phyloP scores from a whole-genome alignment of 768 basidiomycete species.

The Vararia minispora region DNA sequence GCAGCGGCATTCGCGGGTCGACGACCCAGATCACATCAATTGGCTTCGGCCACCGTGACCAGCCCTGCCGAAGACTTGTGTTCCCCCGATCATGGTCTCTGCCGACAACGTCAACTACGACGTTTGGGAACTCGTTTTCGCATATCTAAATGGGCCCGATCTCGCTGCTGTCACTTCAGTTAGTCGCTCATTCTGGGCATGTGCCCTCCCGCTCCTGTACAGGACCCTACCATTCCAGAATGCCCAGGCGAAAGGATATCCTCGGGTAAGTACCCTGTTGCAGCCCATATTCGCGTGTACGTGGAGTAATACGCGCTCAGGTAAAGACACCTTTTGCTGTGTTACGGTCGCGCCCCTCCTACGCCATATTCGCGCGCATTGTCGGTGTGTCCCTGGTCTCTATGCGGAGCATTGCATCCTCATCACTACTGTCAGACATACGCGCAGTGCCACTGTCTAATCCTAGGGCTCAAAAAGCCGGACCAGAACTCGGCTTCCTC shows the following conservation, averaged over 20 bases:
- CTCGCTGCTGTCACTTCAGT: slow-evolving; percentile 53
- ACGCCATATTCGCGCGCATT: slow-evolving; percentile 46
- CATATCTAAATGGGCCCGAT: slow-evolving; percentile 37
- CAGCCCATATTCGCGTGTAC: neutral
- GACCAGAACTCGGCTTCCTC: slow-evolving; percentile 36
- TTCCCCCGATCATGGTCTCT: slow-evolving; percentile 36
- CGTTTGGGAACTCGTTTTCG: slow-evolving; percentile 60
- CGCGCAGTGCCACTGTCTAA: slow-evolving; percentile 33
- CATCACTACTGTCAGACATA: slow-evolving; percentile 29
- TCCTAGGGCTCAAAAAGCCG: slow-evolving; percentile 13
- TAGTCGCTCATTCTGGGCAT: slow-evolving; percentile 53
- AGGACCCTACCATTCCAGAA: slow-evolving; percentile 40
- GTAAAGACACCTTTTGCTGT: slow-evolving; percentile 51
- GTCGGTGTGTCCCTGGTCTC: slow-evolving; percentile 52
- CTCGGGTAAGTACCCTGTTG: slow-evolving; percentile 26
- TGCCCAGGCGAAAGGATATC: slow-evolving; percentile 48
- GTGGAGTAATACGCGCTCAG: slow-evolving; percentile 15
- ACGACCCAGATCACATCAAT: no score
- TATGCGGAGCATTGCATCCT: no score
- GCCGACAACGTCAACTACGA: slow-evolving; percentile 62
- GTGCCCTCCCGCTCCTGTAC: slow-evolving; percentile 55
- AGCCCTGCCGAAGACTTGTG: neutral
- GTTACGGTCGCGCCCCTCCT: slow-evolving; percentile 36
- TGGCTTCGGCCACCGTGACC: no score
- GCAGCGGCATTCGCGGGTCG: no score